These are phyloP conservation scores for Hamigera avellanea DNA, from an alignment of 495 filamentous ascomycete species.

Conservation along the genomic window DNA sequence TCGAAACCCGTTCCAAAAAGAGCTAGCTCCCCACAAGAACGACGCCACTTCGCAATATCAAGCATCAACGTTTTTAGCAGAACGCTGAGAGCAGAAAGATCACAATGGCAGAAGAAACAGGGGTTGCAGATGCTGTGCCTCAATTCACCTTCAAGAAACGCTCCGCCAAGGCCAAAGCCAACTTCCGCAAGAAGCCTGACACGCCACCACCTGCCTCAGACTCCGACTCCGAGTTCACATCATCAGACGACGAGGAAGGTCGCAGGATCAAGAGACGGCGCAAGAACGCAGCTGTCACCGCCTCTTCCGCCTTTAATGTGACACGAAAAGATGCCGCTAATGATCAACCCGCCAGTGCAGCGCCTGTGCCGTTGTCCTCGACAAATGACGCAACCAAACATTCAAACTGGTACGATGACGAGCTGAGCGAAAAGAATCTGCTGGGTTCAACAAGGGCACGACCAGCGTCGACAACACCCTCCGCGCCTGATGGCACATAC, in stretches of 20 bases:
- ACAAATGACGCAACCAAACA: conserved; percentile 88
- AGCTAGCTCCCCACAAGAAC: too few relatives aligned
- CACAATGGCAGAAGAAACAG: conserved; percentile 2
- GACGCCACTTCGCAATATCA: too few relatives aligned
- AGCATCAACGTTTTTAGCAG: too few relatives aligned
- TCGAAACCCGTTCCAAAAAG: too few relatives aligned
- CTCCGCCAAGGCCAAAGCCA: conserved; percentile 60
- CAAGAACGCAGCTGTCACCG: conserved; percentile 49
- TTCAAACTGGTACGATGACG: conserved; percentile 76
- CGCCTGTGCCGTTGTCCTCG: conserved; percentile 39
- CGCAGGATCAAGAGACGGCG: conserved; percentile 66
- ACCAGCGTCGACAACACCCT: conserved; percentile 10
- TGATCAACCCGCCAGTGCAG: conserved; percentile 46
- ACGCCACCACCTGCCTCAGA: conserved; percentile 60
- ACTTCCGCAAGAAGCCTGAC: conserved; percentile 69
- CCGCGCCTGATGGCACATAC: conserved; percentile 55
- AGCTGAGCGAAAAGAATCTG: conserved; percentile 45
- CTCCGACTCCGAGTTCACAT: conserved; percentile 53
- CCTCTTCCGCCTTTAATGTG: conserved; percentile 36
- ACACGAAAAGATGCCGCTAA: conserved; percentile 29
- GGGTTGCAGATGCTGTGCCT: conserved; percentile 3
- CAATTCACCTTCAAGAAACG: conserved; percentile 72
- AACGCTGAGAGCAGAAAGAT: too few relatives aligned
- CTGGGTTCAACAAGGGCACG: conserved; percentile 48
- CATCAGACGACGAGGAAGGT: conserved; percentile 67